A percentile compares a stretch with the other conserved stretches of the same genome.
phyloP scores from a whole-genome alignment of 1,284 basidiomycete genomes.

The Cutaneotrichosporon cyanovorans region DNA sequence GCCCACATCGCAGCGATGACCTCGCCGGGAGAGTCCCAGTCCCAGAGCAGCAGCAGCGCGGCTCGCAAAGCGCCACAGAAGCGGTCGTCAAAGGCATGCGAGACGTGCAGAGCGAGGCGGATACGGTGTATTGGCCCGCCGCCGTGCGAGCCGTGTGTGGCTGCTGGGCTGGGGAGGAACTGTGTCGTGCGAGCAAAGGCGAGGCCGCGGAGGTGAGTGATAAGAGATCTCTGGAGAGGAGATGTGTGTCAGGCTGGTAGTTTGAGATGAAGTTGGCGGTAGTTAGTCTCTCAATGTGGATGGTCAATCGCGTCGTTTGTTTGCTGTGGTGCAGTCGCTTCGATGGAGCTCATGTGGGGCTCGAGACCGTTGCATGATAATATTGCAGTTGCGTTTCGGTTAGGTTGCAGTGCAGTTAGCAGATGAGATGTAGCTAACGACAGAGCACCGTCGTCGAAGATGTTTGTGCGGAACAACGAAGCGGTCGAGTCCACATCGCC shows the following conservation, averaged over 20 bases:
- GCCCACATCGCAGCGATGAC: too few relatives aligned
- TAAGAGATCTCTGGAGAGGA: too few relatives aligned
- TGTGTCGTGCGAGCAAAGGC: constrained; percentile 21
- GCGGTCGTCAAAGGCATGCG: constrained; percentile 19
- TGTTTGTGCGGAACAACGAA: background rate
- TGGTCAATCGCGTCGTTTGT: too few relatives aligned
- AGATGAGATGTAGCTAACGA: background rate
- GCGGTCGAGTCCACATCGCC: background rate
- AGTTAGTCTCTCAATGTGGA: too few relatives aligned
- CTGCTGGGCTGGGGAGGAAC: constrained; percentile 6
- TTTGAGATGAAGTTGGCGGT: too few relatives aligned
- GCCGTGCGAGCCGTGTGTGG: constrained; percentile 17
- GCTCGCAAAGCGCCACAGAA: background rate
- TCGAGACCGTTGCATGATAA: too few relatives aligned
- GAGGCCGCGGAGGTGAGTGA: constrained; percentile 21
- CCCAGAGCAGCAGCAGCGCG: background rate
- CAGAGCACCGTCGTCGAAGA: constrained; percentile 14
- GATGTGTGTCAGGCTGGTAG: too few relatives aligned
- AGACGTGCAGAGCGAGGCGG: constrained; percentile 17
- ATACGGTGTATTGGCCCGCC: constrained; percentile 17
- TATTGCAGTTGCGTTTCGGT: too few relatives aligned
- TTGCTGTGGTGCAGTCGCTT: too few relatives aligned
- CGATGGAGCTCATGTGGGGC: too few relatives aligned
- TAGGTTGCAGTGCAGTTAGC: too few relatives aligned
- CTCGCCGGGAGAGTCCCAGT: too few relatives aligned